A percentile compares a stretch with the other conserved stretches of the same genome.
phyloP scores from a whole-genome alignment of 1,139 yeast species.

The Pneumocystis murina region DNA sequence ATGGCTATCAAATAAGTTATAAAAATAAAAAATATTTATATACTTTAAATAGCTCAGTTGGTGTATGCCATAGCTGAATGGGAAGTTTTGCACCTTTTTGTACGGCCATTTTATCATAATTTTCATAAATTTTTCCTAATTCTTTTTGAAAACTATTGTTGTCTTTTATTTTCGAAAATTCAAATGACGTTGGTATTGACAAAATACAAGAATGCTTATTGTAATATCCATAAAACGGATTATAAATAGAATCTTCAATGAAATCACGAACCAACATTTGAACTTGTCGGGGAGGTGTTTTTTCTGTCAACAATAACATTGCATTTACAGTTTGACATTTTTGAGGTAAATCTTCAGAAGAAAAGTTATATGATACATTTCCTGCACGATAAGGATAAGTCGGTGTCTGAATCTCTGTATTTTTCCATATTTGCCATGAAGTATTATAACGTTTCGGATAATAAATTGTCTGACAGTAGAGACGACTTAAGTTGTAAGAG shows the following conservation, averaged over 20 bases:
- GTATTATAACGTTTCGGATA: not conserved
- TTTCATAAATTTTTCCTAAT: conserved; percentile 27
- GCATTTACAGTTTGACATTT: not conserved
- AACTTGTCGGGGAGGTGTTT: conserved; percentile 35
- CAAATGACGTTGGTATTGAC: conserved; percentile 41
- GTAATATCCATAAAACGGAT: conserved; percentile 71
- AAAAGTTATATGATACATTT: not conserved
- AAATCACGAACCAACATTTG: conserved; percentile 65
- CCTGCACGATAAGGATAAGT: not conserved
- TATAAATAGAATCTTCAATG: conserved; percentile 72
- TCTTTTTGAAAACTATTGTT: conserved; percentile 8
- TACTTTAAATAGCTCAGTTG: conserved; percentile 54
- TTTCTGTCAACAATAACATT: conserved; percentile 4
- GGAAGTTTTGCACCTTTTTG: conserved; percentile 15
- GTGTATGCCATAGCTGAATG: conserved; percentile 78
- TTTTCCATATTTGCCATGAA: not conserved
- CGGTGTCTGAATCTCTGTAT: not conserved
- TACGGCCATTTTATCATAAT: conserved; percentile 35
- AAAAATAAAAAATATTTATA: not conserved
- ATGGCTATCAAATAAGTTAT: conserved; percentile 30
- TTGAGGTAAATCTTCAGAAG: not conserved
- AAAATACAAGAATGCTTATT: conserved; percentile 29
- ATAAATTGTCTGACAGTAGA: not conserved
- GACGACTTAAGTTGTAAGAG: not conserved
- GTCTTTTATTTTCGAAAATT: conserved; percentile 17